Evolutionary conservation across 495 filamentous ascomycete genomes (phyloP).

Genomic region (Arthonia radiata): DNA sequence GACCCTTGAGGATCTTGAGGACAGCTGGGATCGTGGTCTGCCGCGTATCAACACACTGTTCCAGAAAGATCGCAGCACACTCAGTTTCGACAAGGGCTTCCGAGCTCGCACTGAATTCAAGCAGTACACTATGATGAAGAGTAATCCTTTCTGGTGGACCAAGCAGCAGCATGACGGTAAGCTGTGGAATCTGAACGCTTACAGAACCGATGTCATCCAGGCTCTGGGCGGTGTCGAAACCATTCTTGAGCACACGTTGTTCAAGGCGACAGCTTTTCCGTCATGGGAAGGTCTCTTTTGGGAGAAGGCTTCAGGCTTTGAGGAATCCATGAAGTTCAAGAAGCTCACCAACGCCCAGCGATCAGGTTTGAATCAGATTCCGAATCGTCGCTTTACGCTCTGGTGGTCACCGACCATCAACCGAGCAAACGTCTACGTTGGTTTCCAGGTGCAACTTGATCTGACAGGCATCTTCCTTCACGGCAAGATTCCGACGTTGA

Average conservation of each 20-base stretch:
- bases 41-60: constrained; percentile 98
- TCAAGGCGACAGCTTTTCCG: constrained; percentile 96
- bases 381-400: constrained; percentile 94
- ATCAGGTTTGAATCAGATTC: constrained; percentile 97
- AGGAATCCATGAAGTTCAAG: constrained; percentile 94
- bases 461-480: constrained; percentile 98
- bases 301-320: constrained; percentile 65
- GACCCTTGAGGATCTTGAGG: constrained; percentile 89
- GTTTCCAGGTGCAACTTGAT: constrained; percentile 98
- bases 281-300: constrained; percentile 99
- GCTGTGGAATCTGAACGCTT: constrained; percentile 95
- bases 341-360: constrained; percentile 97
- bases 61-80: constrained; percentile 93
- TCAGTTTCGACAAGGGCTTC: constrained; percentile 98
- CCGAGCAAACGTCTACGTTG: constrained; percentile 64
- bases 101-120: constrained; percentile 92
- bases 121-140: constrained; percentile 97
- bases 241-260: constrained; percentile 91
- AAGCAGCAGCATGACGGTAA: constrained; percentile 96
- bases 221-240: constrained; percentile 98
- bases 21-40: constrained; percentile 96
- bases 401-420: constrained; percentile 84
- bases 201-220: constrained; percentile 96
- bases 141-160: constrained; percentile 99
- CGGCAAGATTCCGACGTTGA: constrained; percentile 95